Evolutionary conservation across 495 filamentous ascomycete genomes (phyloP).

Genomic region (Chaetomium fimeti): DNA sequence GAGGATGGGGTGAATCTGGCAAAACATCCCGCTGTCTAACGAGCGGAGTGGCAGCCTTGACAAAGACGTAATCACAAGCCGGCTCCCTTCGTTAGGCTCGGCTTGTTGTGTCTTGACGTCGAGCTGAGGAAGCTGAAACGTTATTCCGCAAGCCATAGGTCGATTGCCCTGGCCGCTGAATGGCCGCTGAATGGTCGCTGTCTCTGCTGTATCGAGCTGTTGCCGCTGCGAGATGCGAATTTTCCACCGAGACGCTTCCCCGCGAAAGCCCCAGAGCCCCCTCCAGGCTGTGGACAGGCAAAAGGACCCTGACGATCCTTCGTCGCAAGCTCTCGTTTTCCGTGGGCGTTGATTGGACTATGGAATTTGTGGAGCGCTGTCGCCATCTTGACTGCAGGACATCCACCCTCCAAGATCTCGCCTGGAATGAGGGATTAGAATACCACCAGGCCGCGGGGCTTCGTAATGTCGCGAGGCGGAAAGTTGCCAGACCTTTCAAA

Average conservation of each 20-base stretch:
- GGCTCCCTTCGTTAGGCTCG: not conserved
- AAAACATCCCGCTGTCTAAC: not conserved
- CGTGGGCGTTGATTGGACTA: not conserved
- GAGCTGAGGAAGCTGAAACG: not conserved
- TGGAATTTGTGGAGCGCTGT: not conserved
- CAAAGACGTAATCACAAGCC: not conserved
- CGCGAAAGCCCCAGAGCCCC: not conserved
- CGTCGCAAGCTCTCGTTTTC: not conserved
- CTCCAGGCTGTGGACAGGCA: not conserved
- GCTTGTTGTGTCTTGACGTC: not conserved
- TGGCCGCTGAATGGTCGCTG: not conserved
- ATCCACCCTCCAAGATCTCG: not conserved
- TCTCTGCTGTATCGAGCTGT: not conserved
- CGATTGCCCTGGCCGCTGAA: too few relatives aligned
- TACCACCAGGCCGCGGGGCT: not conserved
- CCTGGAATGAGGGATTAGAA: conserved; percentile 3
- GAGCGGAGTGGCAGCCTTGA: not conserved
- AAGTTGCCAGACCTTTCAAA: not conserved
- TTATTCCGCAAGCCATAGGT: not conserved
- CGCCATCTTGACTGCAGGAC: conserved; percentile 4
- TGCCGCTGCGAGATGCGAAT: not conserved
- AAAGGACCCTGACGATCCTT: conserved; percentile 18
- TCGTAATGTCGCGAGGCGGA: not conserved
- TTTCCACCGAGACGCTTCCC: not conserved
- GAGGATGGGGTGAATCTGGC: too few relatives aligned